Conservation (phyloP, 805 yeast species). For the Suhomyces pyralidae region DNA sequence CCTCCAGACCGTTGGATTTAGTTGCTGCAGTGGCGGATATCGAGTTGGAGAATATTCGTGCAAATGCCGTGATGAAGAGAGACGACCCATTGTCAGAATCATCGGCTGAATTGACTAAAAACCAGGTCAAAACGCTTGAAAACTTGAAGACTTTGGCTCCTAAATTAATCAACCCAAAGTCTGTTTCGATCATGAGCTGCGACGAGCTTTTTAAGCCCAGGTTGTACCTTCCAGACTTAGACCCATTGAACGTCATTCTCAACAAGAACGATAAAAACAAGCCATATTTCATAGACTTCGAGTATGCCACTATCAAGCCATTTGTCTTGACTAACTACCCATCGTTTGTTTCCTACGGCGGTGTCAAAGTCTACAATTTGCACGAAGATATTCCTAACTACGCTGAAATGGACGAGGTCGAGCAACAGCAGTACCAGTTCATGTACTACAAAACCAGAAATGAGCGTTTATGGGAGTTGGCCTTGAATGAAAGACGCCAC, state of each 20-base stretch:
- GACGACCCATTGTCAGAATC: neutral
- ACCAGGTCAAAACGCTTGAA: conserved; percentile 59
- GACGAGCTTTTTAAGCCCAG: conserved; percentile 68
- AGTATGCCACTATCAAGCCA: conserved; percentile 77
- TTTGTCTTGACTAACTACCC: conserved; percentile 78
- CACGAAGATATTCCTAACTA: conserved; percentile 73
- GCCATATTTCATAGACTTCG: conserved; percentile 73
- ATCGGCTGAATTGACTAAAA: conserved; percentile 26
- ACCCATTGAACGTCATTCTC: conserved; percentile 80
- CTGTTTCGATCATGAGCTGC: conserved; percentile 58
- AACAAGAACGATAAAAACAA: conserved; percentile 23
- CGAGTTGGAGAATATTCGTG: conserved; percentile 57
- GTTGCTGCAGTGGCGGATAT: conserved; percentile 61
- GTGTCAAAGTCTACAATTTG: conserved; percentile 78
- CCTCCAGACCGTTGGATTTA: conserved; percentile 56
- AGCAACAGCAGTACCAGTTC: conserved; percentile 77
- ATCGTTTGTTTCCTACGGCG: conserved; percentile 78
- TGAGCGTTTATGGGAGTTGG: conserved; percentile 82
- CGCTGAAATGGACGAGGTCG: conserved; percentile 63
- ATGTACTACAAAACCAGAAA: conserved; percentile 89
- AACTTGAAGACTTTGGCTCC: conserved; percentile 57
- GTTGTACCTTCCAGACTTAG: conserved; percentile 76
- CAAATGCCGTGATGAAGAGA: neutral
- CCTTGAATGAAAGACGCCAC: conserved; percentile 61
- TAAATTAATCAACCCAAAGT: conserved; percentile 51